Base-by-base conservation (phyloP, 225 moss, liverwort and hornwort genomes). In the Takakia lepidozioides region DNA sequence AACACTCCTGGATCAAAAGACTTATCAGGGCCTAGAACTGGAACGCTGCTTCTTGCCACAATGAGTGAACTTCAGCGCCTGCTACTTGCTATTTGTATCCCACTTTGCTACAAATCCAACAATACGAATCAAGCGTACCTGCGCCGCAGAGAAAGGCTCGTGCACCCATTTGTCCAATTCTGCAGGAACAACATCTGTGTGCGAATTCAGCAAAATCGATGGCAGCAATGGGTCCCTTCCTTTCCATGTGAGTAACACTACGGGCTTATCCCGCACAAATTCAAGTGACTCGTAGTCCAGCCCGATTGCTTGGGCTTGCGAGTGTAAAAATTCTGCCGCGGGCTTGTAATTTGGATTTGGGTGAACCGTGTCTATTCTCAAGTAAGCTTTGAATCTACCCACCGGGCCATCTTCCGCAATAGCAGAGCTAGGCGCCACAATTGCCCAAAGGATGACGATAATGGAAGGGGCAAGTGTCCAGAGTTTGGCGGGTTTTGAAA, bases 141-240 rank as follows among this genome's bases (percentile, higher is more conserved):
- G 46, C 23, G 67, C 36, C 10, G 66, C 81, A 0, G 35, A 20
- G 57, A 92, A 82, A 0, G 91, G 91, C 19, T 61, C 62, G 17
- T 92, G 57, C 0, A 1, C 20, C 91, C 91, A 92, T 34, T 84
- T 69, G 0, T 21, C 19, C 39, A 29, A 10, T 48, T 92, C 87
- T 1, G 55, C 84, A 1, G 81, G 51, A 4, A 73, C 75, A 16
- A 92, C 91, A 47, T 92, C 87, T 1, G 60, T 82, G 26, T 87
- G 91, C 1, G 91, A 91, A 30, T 76, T 91, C 19, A 90, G 77
- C 14, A 90, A 49, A 25, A 90, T 27, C 0, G 90, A 90, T 0
- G 75, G 67, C 0, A 79, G 59, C 0, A 54, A 50, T 1, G 64
- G 0, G 29, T 62, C 44, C 2, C 1, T 24, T 24, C 83, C 83